Percentiles rank a stretch among this genome's conserved stretches.
Conservation (phyloP, 2,329 filamentous ascomycete species). For the Leptographium procerum region DNA sequence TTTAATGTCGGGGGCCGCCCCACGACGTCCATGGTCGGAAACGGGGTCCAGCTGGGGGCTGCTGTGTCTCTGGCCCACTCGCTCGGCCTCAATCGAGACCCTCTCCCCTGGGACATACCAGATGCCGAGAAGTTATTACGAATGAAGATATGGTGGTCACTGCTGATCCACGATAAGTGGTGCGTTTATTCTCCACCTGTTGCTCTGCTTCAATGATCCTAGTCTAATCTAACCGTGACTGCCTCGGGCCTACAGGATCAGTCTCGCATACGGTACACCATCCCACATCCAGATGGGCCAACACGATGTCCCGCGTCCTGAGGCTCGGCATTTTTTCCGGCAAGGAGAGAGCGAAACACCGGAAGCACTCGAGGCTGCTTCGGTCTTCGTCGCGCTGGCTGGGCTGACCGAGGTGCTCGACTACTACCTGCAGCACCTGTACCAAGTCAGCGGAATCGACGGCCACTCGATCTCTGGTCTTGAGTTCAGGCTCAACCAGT, state of each 20-base stretch:
- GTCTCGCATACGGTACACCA: conserved; percentile 41
- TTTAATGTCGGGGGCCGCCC: conserved; percentile 50
- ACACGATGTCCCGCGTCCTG: conserved; percentile 32
- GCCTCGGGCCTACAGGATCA: conserved; percentile 17
- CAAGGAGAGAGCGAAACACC: background rate
- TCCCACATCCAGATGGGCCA: conserved; percentile 32
- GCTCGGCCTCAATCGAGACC: conserved; percentile 42
- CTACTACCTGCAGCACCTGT: conserved; percentile 5
- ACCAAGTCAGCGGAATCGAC: background rate
- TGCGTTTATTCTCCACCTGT: conserved; percentile 13
- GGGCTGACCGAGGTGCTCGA: conserved; percentile 31
- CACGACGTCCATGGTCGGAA: conserved; percentile 47
- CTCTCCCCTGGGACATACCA: conserved; percentile 40
- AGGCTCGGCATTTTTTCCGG: background rate
- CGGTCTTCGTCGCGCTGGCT: conserved; percentile 32
- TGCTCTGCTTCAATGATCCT: too few species aligned
- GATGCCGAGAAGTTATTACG: conserved; percentile 36
- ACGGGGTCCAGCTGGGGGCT: conserved; percentile 37
- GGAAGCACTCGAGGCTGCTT: background rate
- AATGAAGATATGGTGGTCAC: conserved; percentile 44
- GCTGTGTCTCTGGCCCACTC: conserved; percentile 42
- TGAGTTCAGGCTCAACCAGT: background rate
- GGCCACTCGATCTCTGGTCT: background rate
- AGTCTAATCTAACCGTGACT: background rate
- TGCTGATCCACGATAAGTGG: conserved; percentile 45